Percentiles rank a stretch among this genome's conserved stretches.
Conservation (phyloP, 768 basidiomycete species). For the Leccinum ochraceum region DNA sequence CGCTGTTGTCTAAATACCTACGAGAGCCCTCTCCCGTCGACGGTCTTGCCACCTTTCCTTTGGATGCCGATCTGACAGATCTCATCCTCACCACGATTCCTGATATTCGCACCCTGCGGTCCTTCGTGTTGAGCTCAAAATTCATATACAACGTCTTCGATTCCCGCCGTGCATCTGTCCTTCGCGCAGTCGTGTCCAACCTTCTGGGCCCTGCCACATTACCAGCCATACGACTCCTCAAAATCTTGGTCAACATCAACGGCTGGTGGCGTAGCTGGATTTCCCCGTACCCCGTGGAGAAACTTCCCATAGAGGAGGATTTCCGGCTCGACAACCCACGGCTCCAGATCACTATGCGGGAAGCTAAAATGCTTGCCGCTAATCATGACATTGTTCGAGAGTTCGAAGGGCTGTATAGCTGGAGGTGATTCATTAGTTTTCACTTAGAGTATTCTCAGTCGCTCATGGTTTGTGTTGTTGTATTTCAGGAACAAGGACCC, state of each 20-base stretch:
- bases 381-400: too few relatives aligned
- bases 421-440: too few relatives aligned
- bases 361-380: background rate
- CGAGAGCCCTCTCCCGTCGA: background rate
- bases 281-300: background rate
- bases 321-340: background rate
- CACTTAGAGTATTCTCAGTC: too few relatives aligned
- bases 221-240: background rate
- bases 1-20: too few relatives aligned
- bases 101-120: background rate
- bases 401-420: too few relatives aligned
- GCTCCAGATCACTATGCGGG: background rate
- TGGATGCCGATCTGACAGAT: background rate
- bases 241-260: background rate
- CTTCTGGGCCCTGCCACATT: background rate
- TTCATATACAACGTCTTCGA: background rate
- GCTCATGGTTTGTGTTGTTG: too few relatives aligned
- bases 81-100: background rate
- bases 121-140: background rate
- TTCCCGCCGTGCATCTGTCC: background rate
- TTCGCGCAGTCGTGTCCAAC: background rate
- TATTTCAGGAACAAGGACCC: too few relatives aligned
- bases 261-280: background rate
- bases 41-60: background rate
- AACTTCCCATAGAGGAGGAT: background rate